Conservation (phyloP, 257 asterid genomes). For the Primulina huaijiensis region DNA sequence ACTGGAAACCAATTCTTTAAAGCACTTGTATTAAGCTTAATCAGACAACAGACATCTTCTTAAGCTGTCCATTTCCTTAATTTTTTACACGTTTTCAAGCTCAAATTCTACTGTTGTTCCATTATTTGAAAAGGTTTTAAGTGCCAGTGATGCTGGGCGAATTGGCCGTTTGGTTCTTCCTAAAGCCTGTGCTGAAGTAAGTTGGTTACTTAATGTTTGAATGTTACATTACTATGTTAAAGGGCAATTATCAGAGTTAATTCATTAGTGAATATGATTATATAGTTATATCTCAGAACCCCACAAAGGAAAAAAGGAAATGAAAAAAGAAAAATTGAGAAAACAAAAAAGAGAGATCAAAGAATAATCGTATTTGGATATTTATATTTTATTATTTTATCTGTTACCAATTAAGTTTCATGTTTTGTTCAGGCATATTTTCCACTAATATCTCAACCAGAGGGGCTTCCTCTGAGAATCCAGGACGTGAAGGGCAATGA, state of each 20-base stretch:
- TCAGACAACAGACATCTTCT: constrained; percentile 3
- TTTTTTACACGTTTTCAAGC: constrained; percentile 40
- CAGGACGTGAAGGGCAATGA: constrained; percentile 96
- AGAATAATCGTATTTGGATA: not conserved
- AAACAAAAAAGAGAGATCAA: not conserved
- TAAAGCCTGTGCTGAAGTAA: constrained; percentile 98
- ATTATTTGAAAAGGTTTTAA: constrained; percentile 91
- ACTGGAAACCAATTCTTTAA: not conserved
- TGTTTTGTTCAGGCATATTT: constrained; percentile 73
- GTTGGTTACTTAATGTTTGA: constrained; percentile 29
- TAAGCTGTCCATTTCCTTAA: constrained; percentile 45
- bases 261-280: not conserved
- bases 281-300: not conserved
- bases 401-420: constrained; percentile 18
- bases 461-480: constrained; percentile 97
- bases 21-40: not conserved
- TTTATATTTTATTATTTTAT: not conserved
- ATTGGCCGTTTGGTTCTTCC: constrained; percentile 98
- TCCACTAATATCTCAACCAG: constrained; percentile 94
- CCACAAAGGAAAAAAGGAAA: not conserved
- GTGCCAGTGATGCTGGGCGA: constrained; percentile 99
- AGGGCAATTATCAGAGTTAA: not conserved
- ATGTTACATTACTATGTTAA: not conserved
- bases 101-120: constrained; percentile 86
- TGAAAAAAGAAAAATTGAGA: not conserved